Evolutionary conservation across 805 yeast species (phyloP).

Genomic region (Scheffersomyces spartinae): DNA sequence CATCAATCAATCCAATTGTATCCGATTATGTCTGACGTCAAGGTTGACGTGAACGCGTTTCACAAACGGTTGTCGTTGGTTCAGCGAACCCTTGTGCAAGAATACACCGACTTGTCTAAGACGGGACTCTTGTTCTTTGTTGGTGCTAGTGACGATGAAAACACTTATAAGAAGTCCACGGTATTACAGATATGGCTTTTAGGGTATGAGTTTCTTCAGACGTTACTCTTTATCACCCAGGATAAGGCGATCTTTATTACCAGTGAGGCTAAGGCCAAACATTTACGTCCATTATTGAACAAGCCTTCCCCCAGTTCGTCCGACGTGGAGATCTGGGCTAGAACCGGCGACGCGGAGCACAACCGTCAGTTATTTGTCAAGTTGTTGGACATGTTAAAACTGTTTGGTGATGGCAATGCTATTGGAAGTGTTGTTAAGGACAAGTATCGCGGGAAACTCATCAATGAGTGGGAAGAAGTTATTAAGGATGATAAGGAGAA

Average conservation of each 20-base stretch:
- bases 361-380: constrained; percentile 56
- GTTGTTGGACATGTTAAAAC: constrained; percentile 35
- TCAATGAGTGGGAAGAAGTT: constrained; percentile 61
- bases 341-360: constrained; percentile 74
- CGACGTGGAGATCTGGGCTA: constrained; percentile 47
- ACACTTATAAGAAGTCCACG: constrained; percentile 82
- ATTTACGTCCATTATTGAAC: constrained; percentile 47
- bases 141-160: constrained; percentile 80
- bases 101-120: neutral
- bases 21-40: constrained; percentile 44
- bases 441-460: constrained; percentile 70
- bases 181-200: constrained; percentile 83
- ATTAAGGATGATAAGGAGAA: constrained; percentile 18
- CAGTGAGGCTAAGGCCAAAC: constrained; percentile 74
- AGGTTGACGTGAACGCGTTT: constrained; percentile 41
- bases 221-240: constrained; percentile 55
- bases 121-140: constrained; percentile 40
- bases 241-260: constrained; percentile 58
- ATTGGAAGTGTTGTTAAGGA: constrained; percentile 72
- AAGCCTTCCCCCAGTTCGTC: constrained; percentile 27
- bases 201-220: constrained; percentile 94
- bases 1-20: neutral
- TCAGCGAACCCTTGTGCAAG: constrained; percentile 10
- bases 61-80: constrained; percentile 37
- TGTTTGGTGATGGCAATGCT: constrained; percentile 26